Evolutionary conservation across 2,329 filamentous ascomycete genomes (phyloP), one percentile per base, ranked within the genome.

Genomic region (Pestalotiopsis sp.): DNA sequence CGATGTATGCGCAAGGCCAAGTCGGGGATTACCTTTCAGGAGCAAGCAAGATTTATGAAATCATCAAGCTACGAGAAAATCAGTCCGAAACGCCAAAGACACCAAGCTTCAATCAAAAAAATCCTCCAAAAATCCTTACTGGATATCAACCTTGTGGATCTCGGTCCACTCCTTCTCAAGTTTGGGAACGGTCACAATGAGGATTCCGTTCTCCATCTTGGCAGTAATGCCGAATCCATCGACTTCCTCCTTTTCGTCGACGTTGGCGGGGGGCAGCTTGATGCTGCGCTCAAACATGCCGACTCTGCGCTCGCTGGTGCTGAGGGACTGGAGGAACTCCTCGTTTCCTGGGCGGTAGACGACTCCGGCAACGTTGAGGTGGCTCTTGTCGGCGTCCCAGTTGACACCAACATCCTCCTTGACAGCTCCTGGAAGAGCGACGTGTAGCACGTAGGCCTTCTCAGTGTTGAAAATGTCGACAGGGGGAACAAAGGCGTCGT

Each of bases 101-200:
- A 27, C 25, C 57, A 59, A 59, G 27, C 23, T 59, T 36, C 45
- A 39, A 17, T 36, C 59, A n/a, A 27, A 67, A 66, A 41, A 27
- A 56, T 38, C 64, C n/a, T 31, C 39, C 31, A 31, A 14, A 56
- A 6, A 41, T 36, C 17, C 73, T 76, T 80, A 88, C 74, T 86
- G 79, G 70, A 90, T 86, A 68, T 90, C 87, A 56, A 91, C 85
- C 78, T 86, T 87, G 76, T 84, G 85, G 69, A 90, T 84, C 74
- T 90, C 87, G 73, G 89, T 91, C 83, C 89, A 90, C 72, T 89
- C 89, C 79, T 85, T 88, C 76, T 92, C 89, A 7, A 88, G 75
- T 83, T 94, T 95, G 7, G 92, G 92, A 1, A 97, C 88, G n/a
- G 88, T 90, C n/a, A 97, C 85, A 45, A 91, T 84, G 73, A 97